Evolutionary conservation across 2,329 filamentous ascomycete genomes (phyloP).

Genomic region (Gaeumannomyces sp.): DNA sequence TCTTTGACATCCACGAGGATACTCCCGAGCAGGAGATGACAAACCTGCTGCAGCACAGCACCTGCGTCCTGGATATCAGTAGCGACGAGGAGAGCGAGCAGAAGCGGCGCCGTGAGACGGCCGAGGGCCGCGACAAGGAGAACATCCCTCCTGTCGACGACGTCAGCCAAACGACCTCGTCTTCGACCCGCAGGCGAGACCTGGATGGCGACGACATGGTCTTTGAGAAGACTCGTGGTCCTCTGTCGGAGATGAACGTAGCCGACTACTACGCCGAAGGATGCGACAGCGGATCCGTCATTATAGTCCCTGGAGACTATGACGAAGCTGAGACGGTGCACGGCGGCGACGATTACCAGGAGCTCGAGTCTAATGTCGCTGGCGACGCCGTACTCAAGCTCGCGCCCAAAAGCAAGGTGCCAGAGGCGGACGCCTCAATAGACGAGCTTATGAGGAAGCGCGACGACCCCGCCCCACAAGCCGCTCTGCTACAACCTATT

Average conservation of each 20-base stretch:
- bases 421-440: constrained; percentile 17
- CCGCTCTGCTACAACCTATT: constrained; percentile 46
- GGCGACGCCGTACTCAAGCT: constrained; percentile 14
- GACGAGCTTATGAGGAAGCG: constrained; percentile 32
- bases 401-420: constrained; percentile 21
- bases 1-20: constrained; percentile 93
- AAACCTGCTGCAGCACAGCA: constrained; percentile 87
- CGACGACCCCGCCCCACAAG: constrained; percentile 32
- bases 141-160: constrained; percentile 76
- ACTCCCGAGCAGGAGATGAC: constrained; percentile 84
- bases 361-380: constrained; percentile 6
- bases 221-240: constrained; percentile 57
- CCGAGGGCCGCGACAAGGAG: constrained; percentile 74
- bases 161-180: constrained; percentile 49
- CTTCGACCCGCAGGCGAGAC: constrained; percentile 25
- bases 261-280: constrained; percentile 62
- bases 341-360: constrained; percentile 25
- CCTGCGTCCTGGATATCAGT: constrained; percentile 79
- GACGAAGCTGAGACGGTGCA: constrained; percentile 31
- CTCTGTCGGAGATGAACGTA: constrained; percentile 61
- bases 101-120: constrained; percentile 43
- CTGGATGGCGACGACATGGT: constrained; percentile 44
- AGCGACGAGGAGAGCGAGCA: constrained; percentile 72
- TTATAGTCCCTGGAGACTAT: constrained; percentile 54
- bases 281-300: constrained; percentile 55